Base-by-base conservation (phyloP, 2,329 filamentous ascomycete genomes). In the Fusarium udum region DNA sequence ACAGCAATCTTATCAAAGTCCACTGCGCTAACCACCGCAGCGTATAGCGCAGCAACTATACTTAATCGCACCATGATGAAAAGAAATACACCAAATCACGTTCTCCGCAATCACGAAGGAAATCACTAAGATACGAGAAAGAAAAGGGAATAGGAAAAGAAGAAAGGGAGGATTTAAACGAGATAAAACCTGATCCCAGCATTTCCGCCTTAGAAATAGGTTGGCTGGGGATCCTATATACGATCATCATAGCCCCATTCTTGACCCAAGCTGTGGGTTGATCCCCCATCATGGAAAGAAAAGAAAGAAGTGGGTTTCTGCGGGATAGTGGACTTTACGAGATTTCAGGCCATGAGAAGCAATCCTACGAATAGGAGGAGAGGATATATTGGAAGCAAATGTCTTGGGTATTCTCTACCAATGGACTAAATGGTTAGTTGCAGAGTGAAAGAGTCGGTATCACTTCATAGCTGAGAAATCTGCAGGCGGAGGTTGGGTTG, bases 11-110 rank as follows among this genome's bases (percentile, higher is more conserved):
- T 71, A n/a, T 77, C 77, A 42, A 78, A 66, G 24, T 59, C 67
- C 24, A 81, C 72, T 22, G 79, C 80, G 24, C 78, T 76, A 32
- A 77, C 78, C 39, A 78, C 80, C 46, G 78, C 76, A 68, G 80
- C 82, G 58, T 84, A 77, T 20, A 85, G 78, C 77, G 80, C 71
- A 75, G 80, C 64, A 61, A 82, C 73, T 39, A 81, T 52, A 60
- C 74, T 76, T 34, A 81, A 72, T 48, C 80, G 80, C 52, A 84
- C 81, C 82, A 85, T 85, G 73, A 56, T 76, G 26, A 36, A 48
- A 51, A 51, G 31, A 51, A 34, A 51, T 7, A 51, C 20, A 45
- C 43, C 40, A 0, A 24, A 51, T 34, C n/a, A 51, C 31, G 61
- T 36, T 53, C 66, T 73, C 52, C 61, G 57, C 52, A 73, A 58